Conservation (phyloP, 805 yeast species). For the Cyberlindnera petersonii region DNA sequence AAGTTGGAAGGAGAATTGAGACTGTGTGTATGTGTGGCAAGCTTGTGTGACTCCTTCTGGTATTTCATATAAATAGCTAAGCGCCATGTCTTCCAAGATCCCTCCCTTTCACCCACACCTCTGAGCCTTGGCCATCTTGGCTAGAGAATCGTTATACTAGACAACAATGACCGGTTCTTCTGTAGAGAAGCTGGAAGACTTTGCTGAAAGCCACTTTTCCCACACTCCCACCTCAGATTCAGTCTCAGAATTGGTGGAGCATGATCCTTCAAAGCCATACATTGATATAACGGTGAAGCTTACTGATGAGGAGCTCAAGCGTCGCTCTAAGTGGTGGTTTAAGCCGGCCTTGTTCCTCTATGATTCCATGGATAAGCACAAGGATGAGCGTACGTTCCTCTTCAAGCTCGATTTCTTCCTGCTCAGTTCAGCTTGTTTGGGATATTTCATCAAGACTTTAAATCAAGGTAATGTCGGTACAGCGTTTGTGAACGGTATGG, state of each 20-base stretch:
- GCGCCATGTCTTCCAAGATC: too few species aligned
- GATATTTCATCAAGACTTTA: conserved; percentile 44
- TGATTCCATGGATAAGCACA: conserved; percentile 34
- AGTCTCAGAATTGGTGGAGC: not conserved
- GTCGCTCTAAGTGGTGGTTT: conserved; percentile 15
- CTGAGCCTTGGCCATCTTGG: too few species aligned
- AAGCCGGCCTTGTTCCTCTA: conserved; percentile 21
- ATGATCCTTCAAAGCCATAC: conserved; percentile 14
- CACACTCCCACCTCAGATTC: not conserved
- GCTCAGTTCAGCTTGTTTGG: conserved; percentile 39
- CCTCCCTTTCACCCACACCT: too few species aligned
- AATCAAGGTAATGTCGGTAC: conserved; percentile 40
- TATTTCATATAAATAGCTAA: too few species aligned
- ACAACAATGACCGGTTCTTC: too few species aligned
- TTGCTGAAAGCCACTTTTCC: too few species aligned
- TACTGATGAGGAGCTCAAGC: conserved; percentile 10
- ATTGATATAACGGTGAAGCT: conserved; percentile 15
- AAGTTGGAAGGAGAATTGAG: too few species aligned
- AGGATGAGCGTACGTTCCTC: conserved; percentile 33
- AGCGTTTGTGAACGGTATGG: conserved; percentile 47
- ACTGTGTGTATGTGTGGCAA: too few species aligned
- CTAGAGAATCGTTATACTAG: too few species aligned
- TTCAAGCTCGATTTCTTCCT: conserved; percentile 37
- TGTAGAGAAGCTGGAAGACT: too few species aligned
- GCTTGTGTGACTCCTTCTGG: too few species aligned